Percentiles rank a stretch among this genome's conserved stretches.
Evolutionary conservation across 768 basidiomycete genomes (phyloP).

Genomic region (Vishniacozyma victoriae): DNA sequence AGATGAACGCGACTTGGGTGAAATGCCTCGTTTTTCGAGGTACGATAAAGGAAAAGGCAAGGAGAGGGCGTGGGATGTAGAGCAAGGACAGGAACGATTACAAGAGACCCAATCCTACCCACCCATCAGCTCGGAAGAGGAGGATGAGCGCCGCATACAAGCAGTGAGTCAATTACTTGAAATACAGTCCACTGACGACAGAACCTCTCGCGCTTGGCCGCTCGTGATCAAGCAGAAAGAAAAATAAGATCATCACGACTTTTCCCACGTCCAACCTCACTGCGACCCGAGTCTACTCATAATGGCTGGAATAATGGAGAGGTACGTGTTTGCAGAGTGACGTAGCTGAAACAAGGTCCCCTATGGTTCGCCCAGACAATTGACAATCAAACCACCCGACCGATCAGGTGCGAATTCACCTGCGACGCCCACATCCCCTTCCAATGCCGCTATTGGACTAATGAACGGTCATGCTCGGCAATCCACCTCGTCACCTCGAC

Average conservation of each 20-base stretch:
- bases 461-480: too few relatives aligned
- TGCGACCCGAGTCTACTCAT: too few relatives aligned
- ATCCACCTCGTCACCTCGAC: too few relatives aligned
- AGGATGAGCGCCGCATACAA: slow-evolving; percentile 28
- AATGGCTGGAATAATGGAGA: too few relatives aligned
- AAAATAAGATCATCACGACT: slow-evolving; percentile 19
- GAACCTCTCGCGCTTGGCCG: slow-evolving; percentile 38
- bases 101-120: slow-evolving; percentile 21
- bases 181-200: slow-evolving; percentile 5
- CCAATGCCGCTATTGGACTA: too few relatives aligned
- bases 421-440: too few relatives aligned
- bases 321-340: too few relatives aligned
- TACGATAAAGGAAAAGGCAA: slow-evolving; percentile 23
- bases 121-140: slow-evolving; percentile 28
- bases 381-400: too few relatives aligned
- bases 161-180: slow-evolving; percentile 16
- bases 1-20: slow-evolving; percentile 23
- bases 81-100: slow-evolving; percentile 18
- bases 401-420: too few relatives aligned
- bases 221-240: slow-evolving; percentile 26
- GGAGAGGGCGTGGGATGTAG: slow-evolving; percentile 25
- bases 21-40: slow-evolving; percentile 3
- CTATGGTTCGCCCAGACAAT: too few relatives aligned
- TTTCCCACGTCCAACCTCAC: slow-evolving; percentile 9
- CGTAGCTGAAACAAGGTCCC: too few relatives aligned